phyloP scores from a whole-genome alignment of 2,329 filamentous ascomycete genomes.

The Pyricularia grisea region DNA sequence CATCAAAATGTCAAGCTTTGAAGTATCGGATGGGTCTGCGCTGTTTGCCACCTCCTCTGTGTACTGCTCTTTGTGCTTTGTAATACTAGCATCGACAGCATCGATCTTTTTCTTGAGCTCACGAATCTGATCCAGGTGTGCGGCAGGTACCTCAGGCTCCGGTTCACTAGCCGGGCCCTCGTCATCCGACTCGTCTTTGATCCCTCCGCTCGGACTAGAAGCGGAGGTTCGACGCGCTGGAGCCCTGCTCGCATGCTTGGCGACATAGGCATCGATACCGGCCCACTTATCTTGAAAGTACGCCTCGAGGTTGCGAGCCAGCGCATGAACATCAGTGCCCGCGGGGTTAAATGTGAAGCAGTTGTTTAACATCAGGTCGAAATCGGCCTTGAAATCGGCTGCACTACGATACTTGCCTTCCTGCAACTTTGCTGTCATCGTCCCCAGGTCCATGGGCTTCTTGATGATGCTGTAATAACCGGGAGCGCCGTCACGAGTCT shows the following conservation, averaged over 20 bases:
- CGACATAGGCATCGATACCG: conserved; percentile 34
- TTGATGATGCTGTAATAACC: conserved; percentile 91
- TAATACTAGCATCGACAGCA: conserved; percentile 43
- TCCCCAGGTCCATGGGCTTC: conserved; percentile 89
- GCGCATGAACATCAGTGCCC: conserved; percentile 16
- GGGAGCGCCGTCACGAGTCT: conserved; percentile 87
- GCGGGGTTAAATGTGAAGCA: conserved; percentile 77
- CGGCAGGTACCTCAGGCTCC: conserved; percentile 47
- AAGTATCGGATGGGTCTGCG: conserved; percentile 38
- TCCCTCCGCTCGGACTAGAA: conserved; percentile 54
- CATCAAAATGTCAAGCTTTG: conserved; percentile 46
- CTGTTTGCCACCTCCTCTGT: background rate
- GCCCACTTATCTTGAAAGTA: conserved; percentile 69
- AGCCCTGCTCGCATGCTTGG: background rate
- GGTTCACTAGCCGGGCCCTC: conserved; percentile 60
- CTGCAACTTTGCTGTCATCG: conserved; percentile 69
- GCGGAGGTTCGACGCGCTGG: conserved; percentile 32
- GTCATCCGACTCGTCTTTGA: conserved; percentile 63
- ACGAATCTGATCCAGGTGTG: conserved; percentile 14
- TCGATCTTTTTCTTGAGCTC: conserved; percentile 24
- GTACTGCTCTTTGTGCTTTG: conserved; percentile 33
- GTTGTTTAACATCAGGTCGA: conserved; percentile 77
- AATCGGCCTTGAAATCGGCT: conserved; percentile 78
- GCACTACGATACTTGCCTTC: conserved; percentile 69
- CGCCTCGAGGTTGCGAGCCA: conserved; percentile 64